Evolutionary conservation across 1,284 basidiomycete genomes (phyloP).

Genomic region (Ustilago curta): DNA sequence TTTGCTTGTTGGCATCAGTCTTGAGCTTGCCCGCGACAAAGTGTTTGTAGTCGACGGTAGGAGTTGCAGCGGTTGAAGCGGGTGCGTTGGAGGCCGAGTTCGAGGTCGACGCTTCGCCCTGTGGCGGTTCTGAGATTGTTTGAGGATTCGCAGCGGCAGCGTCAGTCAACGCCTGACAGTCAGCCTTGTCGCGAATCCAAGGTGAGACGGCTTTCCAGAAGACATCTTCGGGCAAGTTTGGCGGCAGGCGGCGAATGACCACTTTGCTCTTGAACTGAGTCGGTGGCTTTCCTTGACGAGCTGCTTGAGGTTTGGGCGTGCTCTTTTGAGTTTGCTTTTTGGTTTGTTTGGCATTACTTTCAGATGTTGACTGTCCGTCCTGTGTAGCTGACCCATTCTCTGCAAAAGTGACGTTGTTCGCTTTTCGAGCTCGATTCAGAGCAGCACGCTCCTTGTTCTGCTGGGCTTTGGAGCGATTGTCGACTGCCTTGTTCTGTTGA

Average conservation of each 20-base stretch:
- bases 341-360: conserved; percentile 29
- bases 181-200: conserved; percentile 80
- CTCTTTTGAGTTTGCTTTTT: conserved; percentile 38
- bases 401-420: not conserved
- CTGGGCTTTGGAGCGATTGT: conserved; percentile 22
- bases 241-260: conserved; percentile 86
- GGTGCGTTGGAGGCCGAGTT: not conserved
- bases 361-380: conserved; percentile 2
- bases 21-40: conserved; percentile 61
- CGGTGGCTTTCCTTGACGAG: conserved; percentile 17
- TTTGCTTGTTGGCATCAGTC: conserved; percentile 47
- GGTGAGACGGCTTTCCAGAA: conserved; percentile 91
- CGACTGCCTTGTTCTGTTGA: conserved; percentile 12
- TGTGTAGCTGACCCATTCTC: not conserved
- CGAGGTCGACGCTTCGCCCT: conserved; percentile 6
- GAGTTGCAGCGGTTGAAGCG: not conserved
- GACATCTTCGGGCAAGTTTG: conserved; percentile 88
- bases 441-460: conserved; percentile 21
- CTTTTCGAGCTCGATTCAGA: conserved; percentile 16
- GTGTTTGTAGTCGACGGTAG: conserved; percentile 55
- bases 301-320: conserved; percentile 8
- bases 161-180: conserved; percentile 66
- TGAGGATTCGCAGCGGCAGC: conserved; percentile 57
- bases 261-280: conserved; percentile 77
- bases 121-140: not conserved